A percentile compares a stretch with the other conserved stretches of the same genome.
These are phyloP conservation scores for Cladosporium sp. DNA, from an alignment of 2,329 filamentous ascomycete species.

Conservation along the genomic window DNA sequence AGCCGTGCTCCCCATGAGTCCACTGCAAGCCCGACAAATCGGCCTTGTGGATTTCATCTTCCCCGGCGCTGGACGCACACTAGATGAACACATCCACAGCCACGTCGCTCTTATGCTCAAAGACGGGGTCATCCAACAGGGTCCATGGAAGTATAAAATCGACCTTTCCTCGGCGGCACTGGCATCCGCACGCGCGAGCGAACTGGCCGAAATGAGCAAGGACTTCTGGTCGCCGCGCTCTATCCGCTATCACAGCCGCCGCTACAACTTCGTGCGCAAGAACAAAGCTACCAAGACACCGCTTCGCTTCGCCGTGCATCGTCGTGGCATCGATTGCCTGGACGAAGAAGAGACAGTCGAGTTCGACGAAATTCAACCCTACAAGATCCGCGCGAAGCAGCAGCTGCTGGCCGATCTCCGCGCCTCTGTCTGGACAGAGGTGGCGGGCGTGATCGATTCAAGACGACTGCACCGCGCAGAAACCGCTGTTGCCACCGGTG, in stretches of 20 bases:
- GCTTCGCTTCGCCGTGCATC: constrained; percentile 38
- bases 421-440: constrained; percentile 15
- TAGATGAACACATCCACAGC: constrained; percentile 35
- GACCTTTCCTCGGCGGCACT: constrained; percentile 32
- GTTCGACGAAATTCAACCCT: constrained; percentile 33
- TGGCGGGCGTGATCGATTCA: neutral
- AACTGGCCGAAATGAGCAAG: constrained; percentile 40
- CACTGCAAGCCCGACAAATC: constrained; percentile 35
- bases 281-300: constrained; percentile 36
- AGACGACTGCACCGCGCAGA: neutral
- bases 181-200: constrained; percentile 32
- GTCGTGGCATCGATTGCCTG: constrained; percentile 23
- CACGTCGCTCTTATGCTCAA: constrained; percentile 33
- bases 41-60: constrained; percentile 40
- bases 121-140: constrained; percentile 20
- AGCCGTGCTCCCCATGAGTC: constrained; percentile 38
- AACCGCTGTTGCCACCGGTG: neutral
- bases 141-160: constrained; percentile 34
- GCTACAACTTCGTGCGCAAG: constrained; percentile 40
- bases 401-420: constrained; percentile 17
- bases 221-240: constrained; percentile 41
- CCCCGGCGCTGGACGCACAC: constrained; percentile 28
- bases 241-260: constrained; percentile 36
- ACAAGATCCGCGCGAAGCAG: constrained; percentile 15
- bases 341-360: constrained; percentile 37